Evolutionary conservation across 2,329 filamentous ascomycete genomes (phyloP).

Genomic region (Podosphaera leucotricha): DNA sequence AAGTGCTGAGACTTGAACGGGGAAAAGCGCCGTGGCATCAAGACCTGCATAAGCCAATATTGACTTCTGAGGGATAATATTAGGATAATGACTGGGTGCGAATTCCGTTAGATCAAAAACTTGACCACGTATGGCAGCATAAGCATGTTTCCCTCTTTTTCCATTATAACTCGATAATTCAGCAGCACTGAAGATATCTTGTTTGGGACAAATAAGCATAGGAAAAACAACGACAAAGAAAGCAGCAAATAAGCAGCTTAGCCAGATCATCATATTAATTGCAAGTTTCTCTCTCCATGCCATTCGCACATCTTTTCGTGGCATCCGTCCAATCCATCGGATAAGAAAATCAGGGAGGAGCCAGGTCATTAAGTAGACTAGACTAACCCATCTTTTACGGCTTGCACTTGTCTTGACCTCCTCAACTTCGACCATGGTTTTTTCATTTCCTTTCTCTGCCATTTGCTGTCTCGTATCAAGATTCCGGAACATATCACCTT

Average conservation of each 20-base stretch:
- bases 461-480: constrained; percentile 84
- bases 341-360: constrained; percentile 71
- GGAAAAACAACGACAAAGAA: constrained; percentile 90
- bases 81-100: constrained; percentile 56
- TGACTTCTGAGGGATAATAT: constrained; percentile 28
- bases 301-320: constrained; percentile 71
- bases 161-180: constrained; percentile 59
- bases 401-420: constrained; percentile 52
- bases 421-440: constrained; percentile 75
- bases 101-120: constrained; percentile 67
- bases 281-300: constrained; percentile 96
- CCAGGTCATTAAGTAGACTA: constrained; percentile 69
- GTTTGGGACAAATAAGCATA: constrained; percentile 66
- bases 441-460: constrained; percentile 84
- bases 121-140: constrained; percentile 63
- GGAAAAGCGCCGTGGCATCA: constrained; percentile 77
- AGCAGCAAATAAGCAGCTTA: constrained; percentile 48
- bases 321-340: constrained; percentile 55
- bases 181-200: constrained; percentile 59
- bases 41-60: constrained; percentile 64
- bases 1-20: constrained; percentile 77
- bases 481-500: constrained; percentile 95
- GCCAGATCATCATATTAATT: constrained; percentile 96
- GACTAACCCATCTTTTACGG: constrained; percentile 73
- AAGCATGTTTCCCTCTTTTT: constrained; percentile 36